These are phyloP conservation scores for Tuber melanosporum DNA, from an alignment of 495 filamentous ascomycete genomes.

Conservation along the genomic window DNA sequence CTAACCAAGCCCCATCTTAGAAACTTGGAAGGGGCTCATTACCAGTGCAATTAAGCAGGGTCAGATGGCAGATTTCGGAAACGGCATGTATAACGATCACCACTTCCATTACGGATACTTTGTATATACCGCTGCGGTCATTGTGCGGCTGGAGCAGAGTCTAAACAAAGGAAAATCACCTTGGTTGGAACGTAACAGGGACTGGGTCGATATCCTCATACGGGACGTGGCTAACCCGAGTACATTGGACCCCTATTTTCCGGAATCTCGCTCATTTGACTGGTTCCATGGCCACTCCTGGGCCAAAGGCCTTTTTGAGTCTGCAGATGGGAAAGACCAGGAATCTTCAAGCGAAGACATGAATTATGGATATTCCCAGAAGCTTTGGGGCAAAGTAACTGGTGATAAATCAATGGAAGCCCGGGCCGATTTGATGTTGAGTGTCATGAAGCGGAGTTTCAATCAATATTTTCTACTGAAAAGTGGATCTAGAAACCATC, in stretches of 20 bases:
- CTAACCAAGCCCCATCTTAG: conserved; percentile 53
- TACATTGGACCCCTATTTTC: conserved; percentile 65
- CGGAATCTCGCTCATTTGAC: conserved; percentile 80
- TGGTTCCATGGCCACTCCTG: conserved; percentile 95
- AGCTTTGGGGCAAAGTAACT: conserved; percentile 82
- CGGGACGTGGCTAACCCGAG: conserved; percentile 74
- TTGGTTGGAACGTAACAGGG: conserved; percentile 68
- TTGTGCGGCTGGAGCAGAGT: conserved; percentile 62
- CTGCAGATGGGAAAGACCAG: conserved; percentile 85
- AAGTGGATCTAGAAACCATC: conserved; percentile 65
- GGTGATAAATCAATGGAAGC: conserved; percentile 77
- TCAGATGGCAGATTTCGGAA: conserved; percentile 44
- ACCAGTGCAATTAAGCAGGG: conserved; percentile 69
- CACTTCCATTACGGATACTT: conserved; percentile 85
- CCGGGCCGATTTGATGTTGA: conserved; percentile 47
- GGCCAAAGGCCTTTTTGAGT: conserved; percentile 90
- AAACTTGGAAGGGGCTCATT: conserved; percentile 80
- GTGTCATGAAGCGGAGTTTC: conserved; percentile 76
- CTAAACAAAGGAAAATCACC: conserved; percentile 42
- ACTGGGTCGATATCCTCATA: conserved; percentile 64
- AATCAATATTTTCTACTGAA: conserved; percentile 77
- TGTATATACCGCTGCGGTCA: conserved; percentile 78
- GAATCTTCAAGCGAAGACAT: conserved; percentile 89
- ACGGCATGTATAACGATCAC: conserved; percentile 78
- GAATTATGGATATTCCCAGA: conserved; percentile 79